Conservation (phyloP, 1,139 yeast genomes). For the Pichia sp. region DNA sequence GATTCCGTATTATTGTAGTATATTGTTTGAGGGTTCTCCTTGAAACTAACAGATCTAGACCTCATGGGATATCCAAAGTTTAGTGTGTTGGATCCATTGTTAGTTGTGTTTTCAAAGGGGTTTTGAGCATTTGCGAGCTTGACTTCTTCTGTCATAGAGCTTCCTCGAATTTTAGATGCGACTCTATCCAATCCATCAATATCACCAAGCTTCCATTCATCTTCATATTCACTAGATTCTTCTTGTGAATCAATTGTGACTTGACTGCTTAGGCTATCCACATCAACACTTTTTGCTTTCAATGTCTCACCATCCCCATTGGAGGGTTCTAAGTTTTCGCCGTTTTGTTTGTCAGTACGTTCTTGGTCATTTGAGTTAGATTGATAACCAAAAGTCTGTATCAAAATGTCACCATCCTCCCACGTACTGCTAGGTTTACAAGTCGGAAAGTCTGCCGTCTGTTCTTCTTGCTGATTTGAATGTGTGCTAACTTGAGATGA, state of each 20-base stretch:
- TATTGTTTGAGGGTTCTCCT: background rate
- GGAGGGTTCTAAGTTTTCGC: background rate
- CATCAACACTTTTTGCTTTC: background rate
- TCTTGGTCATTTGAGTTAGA: conserved; percentile 9
- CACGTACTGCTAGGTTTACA: conserved; percentile 17
- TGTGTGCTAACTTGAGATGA: no score
- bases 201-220: conserved; percentile 18
- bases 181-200: conserved; percentile 17
- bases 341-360: background rate
- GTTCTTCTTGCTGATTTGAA: no score
- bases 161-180: no score
- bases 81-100: background rate
- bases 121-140: no score
- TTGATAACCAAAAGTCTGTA: conserved; percentile 17
- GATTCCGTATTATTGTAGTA: background rate
- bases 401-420: conserved; percentile 17
- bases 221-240: background rate
- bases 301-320: background rate
- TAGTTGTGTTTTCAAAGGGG: background rate
- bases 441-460: no score
- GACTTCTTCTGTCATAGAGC: no score
- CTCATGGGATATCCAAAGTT: background rate
- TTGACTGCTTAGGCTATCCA: no score
- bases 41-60: conserved; percentile 8
- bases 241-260: background rate